Conservation (phyloP, 2,329 filamentous ascomycete species). For the Fusarium bactridioides region DNA sequence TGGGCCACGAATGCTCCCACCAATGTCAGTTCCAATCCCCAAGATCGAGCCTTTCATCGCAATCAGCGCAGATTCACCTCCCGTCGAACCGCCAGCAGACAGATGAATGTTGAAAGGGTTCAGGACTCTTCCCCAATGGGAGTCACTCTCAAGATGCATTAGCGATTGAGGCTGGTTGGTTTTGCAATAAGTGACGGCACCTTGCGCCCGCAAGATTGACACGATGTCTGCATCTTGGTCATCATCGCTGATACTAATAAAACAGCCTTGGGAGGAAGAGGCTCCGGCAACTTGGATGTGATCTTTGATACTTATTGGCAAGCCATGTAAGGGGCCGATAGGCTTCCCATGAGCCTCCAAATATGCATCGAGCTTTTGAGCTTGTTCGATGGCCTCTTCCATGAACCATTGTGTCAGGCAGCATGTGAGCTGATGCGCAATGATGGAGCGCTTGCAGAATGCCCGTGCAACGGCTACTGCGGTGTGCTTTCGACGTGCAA, state of each 20-base stretch:
- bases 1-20: constrained; percentile 12
- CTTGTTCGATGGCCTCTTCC: constrained; percentile 17
- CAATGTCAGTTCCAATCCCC: constrained; percentile 13
- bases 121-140: constrained; percentile 66
- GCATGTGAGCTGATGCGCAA: constrained; percentile 33
- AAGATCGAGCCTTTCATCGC: constrained; percentile 41
- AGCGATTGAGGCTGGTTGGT: constrained; percentile 67
- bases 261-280: constrained; percentile 12
- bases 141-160: constrained; percentile 61
- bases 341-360: background rate
- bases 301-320: constrained; percentile 33
- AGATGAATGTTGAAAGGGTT: constrained; percentile 67
- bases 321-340: constrained; percentile 20
- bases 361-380: constrained; percentile 14
- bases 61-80: constrained; percentile 56
- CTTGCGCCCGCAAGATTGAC: constrained; percentile 63
- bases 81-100: constrained; percentile 68
- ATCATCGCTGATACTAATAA: constrained; percentile 16
- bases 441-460: constrained; percentile 28
- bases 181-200: constrained; percentile 73
- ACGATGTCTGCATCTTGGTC: constrained; percentile 50
- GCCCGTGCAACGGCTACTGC: background rate
- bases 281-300: constrained; percentile 26
- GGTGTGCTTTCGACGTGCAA: background rate
- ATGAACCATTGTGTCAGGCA: constrained; percentile 33